phyloP scores from a whole-genome alignment of 139 green algal species.

The Pleodorina starrii region DNA sequence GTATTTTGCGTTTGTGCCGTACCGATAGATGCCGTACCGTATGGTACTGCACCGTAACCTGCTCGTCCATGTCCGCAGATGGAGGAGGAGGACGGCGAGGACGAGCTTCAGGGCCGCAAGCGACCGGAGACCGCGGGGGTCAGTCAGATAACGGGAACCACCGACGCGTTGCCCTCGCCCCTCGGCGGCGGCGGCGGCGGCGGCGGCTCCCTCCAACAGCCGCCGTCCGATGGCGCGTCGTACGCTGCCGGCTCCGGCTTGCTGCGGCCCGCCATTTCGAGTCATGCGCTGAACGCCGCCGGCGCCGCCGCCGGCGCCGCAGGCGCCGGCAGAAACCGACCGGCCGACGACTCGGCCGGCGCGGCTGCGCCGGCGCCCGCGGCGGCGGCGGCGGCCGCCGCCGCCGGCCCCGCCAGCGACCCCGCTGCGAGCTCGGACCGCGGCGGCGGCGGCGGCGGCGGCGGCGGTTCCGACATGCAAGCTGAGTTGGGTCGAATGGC shows the following conservation, averaged over 20 bases:
- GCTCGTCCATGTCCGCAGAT: no score
- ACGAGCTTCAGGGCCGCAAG: neutral
- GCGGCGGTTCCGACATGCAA: neutral
- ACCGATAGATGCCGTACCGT: no score
- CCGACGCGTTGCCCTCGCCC: neutral
- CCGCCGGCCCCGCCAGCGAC: neutral
- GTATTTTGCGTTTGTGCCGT: no score
- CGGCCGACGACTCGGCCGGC: neutral
- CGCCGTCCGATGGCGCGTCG: neutral
- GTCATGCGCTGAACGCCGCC: neutral
- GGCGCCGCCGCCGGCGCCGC: neutral
- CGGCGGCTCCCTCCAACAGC: neutral
- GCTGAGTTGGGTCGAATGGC: constrained; percentile 26
- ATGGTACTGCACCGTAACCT: no score
- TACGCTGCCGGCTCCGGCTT: neutral
- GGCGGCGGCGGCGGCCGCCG: neutral
- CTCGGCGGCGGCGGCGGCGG: neutral
- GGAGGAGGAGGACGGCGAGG: neutral
- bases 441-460: neutral
- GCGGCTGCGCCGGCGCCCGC: neutral
- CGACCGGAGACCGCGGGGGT: neutral
- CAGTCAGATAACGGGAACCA: neutral
- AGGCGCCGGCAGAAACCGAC: neutral
- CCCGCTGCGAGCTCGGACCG: neutral
- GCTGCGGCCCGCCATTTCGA: neutral